Conservation (phyloP, 1,284 basidiomycete genomes). For the Moesziomyces sp. region DNA sequence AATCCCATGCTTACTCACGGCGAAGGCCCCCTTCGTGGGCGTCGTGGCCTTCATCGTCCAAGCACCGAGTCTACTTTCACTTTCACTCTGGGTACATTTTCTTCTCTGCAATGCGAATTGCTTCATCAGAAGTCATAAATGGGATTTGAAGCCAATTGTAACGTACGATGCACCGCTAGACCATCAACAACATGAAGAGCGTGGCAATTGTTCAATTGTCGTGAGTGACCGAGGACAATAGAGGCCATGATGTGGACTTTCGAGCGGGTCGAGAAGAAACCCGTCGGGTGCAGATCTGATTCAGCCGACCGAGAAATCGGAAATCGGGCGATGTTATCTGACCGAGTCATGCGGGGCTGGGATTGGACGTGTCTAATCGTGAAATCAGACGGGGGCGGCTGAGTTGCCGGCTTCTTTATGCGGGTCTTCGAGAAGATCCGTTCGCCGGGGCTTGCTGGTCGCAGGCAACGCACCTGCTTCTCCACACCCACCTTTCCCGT, state of each 20-base stretch:
- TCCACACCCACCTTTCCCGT: too few relatives aligned
- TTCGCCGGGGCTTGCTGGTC: not conserved
- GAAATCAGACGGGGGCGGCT: not conserved
- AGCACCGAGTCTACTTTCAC: slow-evolving; percentile 56
- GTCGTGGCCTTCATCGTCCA: slow-evolving; percentile 42
- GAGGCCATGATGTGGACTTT: too few relatives aligned
- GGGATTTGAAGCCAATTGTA: too few relatives aligned
- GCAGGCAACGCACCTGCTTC: too few relatives aligned
- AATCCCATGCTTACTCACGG: slow-evolving; percentile 58
- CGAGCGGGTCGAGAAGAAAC: not conserved
- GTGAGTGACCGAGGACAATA: too few relatives aligned
- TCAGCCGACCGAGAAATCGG: too few relatives aligned
- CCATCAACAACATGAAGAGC: too few relatives aligned
- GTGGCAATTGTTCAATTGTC: too few relatives aligned
- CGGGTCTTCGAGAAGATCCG: not conserved
- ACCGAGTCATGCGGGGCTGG: slow-evolving; percentile 11
- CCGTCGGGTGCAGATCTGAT: too few relatives aligned
- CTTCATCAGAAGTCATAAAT: not conserved
- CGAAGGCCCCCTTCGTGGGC: slow-evolving; percentile 12
- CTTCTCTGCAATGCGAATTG: not conserved
- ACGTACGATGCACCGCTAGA: too few relatives aligned
- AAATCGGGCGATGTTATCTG: slow-evolving; percentile 22
- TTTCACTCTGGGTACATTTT: slow-evolving; percentile 55
- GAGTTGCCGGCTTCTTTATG: not conserved
- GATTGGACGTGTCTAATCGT: not conserved